Base-by-base conservation (phyloP, 139 green algal genomes). In the Tetradesmus obliquus region DNA sequence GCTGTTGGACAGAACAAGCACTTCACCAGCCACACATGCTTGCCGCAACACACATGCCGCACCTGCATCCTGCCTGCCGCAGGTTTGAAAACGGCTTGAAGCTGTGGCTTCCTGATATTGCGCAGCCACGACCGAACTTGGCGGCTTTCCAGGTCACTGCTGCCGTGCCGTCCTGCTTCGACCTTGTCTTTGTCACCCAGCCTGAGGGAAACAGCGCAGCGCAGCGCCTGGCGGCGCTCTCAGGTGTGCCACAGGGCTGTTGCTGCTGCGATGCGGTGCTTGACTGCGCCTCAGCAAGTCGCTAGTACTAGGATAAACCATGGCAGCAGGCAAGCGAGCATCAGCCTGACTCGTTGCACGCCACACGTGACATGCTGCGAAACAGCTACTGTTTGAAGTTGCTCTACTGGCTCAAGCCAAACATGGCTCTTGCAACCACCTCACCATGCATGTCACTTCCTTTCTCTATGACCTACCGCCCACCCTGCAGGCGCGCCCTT, bases 81-180 rank as follows among this genome's bases (percentile, higher is more conserved):
- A 89, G 84, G 12, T 58, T 55, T 89, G 86, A 90, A 55, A 7
- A 24, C n/a, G 86, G 86, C n/a, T 3, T 90, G 12, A 90, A 90
- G 86, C 53, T 90, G 51, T 74, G 86, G 86, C 93, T 98, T 79
- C 94, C 95, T 17, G 93, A 97, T 88, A 89, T 87, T 10, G 93
- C 58, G 3, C 93, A 94, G 76, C 93, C 94, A 0, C 83, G 76
- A 5, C 86, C 94, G 58, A 97, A 97, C 92, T 66, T 98, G 79
- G 95, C 93, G 0, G 24, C 97, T 0, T 93, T 97, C 13, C 96
- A 95, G 90, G 71, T 95, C 13, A 97, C 93, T 6, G 86, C 93
- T 10, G 45, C 72, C 7, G 83, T 97, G 79, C 94, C 94, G 1
- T 66, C 94, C 13, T 60, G 57, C 13, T 72, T 97, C 5, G 96